Base-by-base conservation (phyloP, 169 alveolate species). In the Babesia sp. region DNA sequence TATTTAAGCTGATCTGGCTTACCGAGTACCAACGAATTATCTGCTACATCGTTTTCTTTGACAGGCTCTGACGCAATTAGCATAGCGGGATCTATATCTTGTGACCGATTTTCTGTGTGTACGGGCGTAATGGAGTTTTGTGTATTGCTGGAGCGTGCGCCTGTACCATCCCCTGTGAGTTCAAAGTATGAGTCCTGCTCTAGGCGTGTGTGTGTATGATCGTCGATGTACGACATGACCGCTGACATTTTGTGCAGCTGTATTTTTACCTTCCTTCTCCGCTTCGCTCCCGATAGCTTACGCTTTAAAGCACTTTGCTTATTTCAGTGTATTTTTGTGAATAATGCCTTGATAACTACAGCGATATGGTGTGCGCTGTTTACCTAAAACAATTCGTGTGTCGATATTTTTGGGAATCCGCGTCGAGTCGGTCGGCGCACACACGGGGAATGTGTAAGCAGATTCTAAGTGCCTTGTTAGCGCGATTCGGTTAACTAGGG, bases 391-490 rank as follows among this genome's bases (percentile, higher is more conserved):
- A 18, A 9, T 3, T 31, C 50, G 67, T 33, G 1, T 12, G 67
- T 16, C 18, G 9, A 16, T 20, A 6, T 20, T 48, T 48, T 20
- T 7, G 51, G 45, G 50, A 34, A 57, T 57, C 67, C 28, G 50
- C 11, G 50, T 36, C 24, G 67, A 29, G 45, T 1, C 5, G 67
- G 33, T 18, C 4, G 8, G 42, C 48, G 60, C 74, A 64, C 74
- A 64, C 74, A 64, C 74, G 41, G 6, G 63, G 33, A 48, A 64
- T 64, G 74, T 64, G 74, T 37, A 42, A 22, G 20, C 51, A 18
- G 74, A 45, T 64, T 64, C 74, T 16, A 24, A 53, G 36, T 26
- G 66, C 41, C 39, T n/a, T 36, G 18, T 44, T 12, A 34, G 51
- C 54, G 70, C 70, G 24, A 16, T 29, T n/a, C n/a, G n/a, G 48